Evolutionary conservation across 306 rosid species (phyloP).

Genomic region (Acacia acuminata): DNA sequence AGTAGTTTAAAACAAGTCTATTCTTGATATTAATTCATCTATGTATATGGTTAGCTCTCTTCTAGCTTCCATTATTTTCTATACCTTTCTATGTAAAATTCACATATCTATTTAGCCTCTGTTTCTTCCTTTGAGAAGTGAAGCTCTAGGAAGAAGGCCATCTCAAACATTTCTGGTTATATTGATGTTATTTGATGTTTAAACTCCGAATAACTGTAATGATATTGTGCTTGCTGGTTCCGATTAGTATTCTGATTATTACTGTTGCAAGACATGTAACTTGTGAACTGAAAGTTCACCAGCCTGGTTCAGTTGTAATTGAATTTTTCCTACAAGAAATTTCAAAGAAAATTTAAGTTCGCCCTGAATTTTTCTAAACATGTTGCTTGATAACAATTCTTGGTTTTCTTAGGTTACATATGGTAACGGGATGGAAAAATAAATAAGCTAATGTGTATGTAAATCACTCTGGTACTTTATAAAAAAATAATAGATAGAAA

Average conservation of each 20-base stretch:
- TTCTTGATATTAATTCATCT: conserved; percentile 19
- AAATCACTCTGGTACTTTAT: background rate
- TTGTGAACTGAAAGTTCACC: background rate
- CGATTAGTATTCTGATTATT: background rate
- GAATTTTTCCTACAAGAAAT: background rate
- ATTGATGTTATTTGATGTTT: background rate
- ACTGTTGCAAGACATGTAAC: background rate
- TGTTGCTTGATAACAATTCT: background rate
- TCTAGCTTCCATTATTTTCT: background rate
- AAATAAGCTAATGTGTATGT: background rate
- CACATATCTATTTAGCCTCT: background rate
- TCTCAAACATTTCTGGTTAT: background rate
- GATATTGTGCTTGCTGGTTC: background rate
- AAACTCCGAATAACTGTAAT: background rate
- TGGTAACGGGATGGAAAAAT: background rate
- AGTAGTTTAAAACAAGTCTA: conserved; percentile 14
- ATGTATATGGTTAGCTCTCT: conserved; percentile 27
- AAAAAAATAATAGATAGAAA: background rate
- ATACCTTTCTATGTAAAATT: background rate
- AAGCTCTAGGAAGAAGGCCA: background rate
- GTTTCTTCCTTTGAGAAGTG: background rate
- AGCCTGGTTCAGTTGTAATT: background rate
- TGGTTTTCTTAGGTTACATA: background rate
- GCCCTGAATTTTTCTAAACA: conserved; percentile 9
- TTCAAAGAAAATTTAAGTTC: conserved; percentile 6